A percentile compares a stretch with the other conserved stretches of the same genome.
phyloP scores from a whole-genome alignment of 805 yeast species.

The Metschnikowia colocasiae region DNA sequence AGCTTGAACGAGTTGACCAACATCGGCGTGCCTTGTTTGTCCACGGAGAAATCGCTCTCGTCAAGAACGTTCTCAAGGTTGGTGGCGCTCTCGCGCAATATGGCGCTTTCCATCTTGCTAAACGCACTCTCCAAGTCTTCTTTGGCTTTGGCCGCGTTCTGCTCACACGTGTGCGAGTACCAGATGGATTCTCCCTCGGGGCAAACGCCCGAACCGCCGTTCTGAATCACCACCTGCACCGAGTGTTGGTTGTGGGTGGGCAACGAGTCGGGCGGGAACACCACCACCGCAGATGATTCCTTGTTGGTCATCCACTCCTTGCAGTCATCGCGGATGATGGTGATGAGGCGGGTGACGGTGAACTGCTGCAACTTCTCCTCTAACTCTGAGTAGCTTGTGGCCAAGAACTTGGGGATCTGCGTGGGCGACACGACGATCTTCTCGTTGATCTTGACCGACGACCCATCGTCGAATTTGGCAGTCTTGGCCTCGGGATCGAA shows the following conservation, averaged over 20 bases:
- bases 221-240: constrained; percentile 84
- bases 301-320: constrained; percentile 86
- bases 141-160: constrained; percentile 61
- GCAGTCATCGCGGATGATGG: constrained; percentile 83
- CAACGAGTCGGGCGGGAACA: constrained; percentile 84
- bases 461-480: constrained; percentile 74
- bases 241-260: constrained; percentile 62
- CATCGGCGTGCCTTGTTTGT: constrained; percentile 54
- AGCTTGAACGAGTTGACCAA: constrained; percentile 72
- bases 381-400: constrained; percentile 38
- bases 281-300: constrained; percentile 83
- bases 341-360: constrained; percentile 70
- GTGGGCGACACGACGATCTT: constrained; percentile 75
- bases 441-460: constrained; percentile 70
- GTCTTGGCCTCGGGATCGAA: constrained; percentile 64
- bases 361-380: constrained; percentile 42
- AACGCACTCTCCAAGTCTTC: constrained; percentile 78
- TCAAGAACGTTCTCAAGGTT: constrained; percentile 46
- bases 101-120: constrained; percentile 71
- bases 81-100: constrained; percentile 68
- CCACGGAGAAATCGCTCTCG: constrained; percentile 33
- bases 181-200: constrained; percentile 85
- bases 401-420: constrained; percentile 45
- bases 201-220: constrained; percentile 83
- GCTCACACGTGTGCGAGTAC: constrained; percentile 80